Conservation (phyloP, 305 asterid genomes). For the Lippia alba region DNA sequence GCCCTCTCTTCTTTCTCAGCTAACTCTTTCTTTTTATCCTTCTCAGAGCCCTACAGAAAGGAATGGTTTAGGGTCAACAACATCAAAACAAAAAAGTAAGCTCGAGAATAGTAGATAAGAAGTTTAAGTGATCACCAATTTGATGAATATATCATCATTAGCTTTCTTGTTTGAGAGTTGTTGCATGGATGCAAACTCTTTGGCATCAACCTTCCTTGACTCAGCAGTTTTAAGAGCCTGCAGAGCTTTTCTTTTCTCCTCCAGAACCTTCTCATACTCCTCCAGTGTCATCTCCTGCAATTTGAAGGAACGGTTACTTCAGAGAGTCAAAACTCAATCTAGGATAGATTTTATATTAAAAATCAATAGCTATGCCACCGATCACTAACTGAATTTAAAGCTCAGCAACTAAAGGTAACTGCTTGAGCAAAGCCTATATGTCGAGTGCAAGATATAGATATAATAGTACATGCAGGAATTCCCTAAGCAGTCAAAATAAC, state of each 20-base stretch:
- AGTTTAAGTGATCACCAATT: conserved; percentile 52
- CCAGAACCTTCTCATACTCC: conserved; percentile 70
- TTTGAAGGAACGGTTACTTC: conserved; percentile 1
- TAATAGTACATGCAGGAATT: no score
- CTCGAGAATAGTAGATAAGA: not conserved
- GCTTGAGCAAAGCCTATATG: no score
- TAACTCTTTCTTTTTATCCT: conserved; percentile 63
- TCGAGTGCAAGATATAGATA: no score
- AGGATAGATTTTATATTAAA: not conserved
- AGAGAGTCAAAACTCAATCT: not conserved
- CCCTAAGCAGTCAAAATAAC: no score
- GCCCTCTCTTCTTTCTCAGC: conserved; percentile 75
- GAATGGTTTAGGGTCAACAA: conserved; percentile 2
- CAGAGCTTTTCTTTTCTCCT: conserved; percentile 69
- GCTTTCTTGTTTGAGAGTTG: conserved; percentile 67
- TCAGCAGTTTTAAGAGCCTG: conserved; percentile 53
- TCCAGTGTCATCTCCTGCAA: conserved; percentile 79
- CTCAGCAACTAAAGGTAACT: no score
- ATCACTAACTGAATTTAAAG: no score
- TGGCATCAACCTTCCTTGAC: conserved; percentile 70
- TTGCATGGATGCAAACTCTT: conserved; percentile 70
- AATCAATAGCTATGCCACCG: no score
- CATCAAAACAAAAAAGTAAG: not conserved
- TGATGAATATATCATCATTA: conserved; percentile 58
- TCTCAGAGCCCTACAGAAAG: conserved; percentile 52